These are phyloP conservation scores for Solanum rostratum DNA, from an alignment of 257 asterid genomes.

Conservation along the genomic window DNA sequence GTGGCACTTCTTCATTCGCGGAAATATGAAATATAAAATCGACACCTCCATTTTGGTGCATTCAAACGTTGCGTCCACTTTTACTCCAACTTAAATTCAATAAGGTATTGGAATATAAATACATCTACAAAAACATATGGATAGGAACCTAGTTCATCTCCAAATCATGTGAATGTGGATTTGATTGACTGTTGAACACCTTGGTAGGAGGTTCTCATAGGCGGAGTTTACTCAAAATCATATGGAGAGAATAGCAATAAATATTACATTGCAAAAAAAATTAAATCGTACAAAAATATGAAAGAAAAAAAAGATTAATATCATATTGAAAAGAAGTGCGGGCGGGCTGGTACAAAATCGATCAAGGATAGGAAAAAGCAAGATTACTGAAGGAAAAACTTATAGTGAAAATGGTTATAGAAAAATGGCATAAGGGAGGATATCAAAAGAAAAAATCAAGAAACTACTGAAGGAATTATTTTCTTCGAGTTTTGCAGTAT, in stretches of 20 bases:
- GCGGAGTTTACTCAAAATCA: not conserved
- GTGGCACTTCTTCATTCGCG: not conserved
- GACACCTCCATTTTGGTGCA: not conserved
- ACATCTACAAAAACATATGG: not conserved
- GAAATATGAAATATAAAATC: not conserved
- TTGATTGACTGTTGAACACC: not conserved
- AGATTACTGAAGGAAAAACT: not conserved
- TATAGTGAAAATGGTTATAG: not conserved
- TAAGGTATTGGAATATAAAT: not conserved
- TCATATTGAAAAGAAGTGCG: not conserved
- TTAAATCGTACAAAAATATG: not conserved
- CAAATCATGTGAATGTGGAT: not conserved
- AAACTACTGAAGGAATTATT: not conserved
- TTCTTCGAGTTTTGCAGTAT: not conserved
- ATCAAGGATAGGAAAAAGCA: not conserved
- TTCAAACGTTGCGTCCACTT: not conserved
- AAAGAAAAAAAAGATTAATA: not conserved
- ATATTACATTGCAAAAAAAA: not conserved
- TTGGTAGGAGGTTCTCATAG: not conserved
- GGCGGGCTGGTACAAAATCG: not conserved
- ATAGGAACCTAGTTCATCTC: not conserved
- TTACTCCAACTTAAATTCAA: not conserved
- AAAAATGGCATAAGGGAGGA: not conserved
- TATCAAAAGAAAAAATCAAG: not conserved
- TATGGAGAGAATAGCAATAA: not conserved